Percentiles rank a stretch among this genome's conserved stretches.
Evolutionary conservation across 306 rosid species (phyloP).

Genomic region (Cicer bijugum): DNA sequence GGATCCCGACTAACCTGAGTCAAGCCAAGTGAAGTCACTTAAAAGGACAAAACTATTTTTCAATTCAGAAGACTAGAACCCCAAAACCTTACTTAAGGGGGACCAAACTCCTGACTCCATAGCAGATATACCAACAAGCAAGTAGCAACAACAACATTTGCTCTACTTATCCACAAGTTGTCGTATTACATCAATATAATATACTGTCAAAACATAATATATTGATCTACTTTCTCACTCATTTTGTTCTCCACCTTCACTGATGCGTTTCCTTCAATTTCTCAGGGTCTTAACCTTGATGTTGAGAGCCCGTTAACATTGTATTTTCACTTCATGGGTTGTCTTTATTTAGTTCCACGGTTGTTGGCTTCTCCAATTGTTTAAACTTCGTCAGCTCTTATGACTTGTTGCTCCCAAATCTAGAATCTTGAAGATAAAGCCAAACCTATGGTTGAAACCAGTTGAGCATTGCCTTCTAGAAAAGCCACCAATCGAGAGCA

Average conservation of each 20-base stretch:
- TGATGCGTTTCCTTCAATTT: not conserved
- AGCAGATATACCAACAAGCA: not conserved
- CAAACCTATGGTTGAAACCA: not conserved
- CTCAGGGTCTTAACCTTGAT: not conserved
- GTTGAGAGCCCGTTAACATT: not conserved
- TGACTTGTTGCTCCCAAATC: not conserved
- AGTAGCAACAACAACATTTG: not conserved
- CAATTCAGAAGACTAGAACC: no score
- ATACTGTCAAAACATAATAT: no score
- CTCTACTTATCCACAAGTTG: not conserved
- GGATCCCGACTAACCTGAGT: not conserved
- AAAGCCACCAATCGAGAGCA: not conserved
- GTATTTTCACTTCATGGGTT: constrained; percentile 4
- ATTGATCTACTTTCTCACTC: not conserved
- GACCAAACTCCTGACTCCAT: no score
- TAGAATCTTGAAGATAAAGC: not conserved
- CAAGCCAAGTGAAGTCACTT: not conserved
- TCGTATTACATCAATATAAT: no score
- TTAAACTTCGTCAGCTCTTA: not conserved
- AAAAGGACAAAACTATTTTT: not conserved
- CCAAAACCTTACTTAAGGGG: no score
- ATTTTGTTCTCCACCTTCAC: not conserved
- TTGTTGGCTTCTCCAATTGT: not conserved
- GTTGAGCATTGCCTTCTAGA: not conserved
- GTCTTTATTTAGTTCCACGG: not conserved